Evolutionary conservation across 108 stramenopile genomes (phyloP).

Genomic region (Skeletonema menzelii): DNA sequence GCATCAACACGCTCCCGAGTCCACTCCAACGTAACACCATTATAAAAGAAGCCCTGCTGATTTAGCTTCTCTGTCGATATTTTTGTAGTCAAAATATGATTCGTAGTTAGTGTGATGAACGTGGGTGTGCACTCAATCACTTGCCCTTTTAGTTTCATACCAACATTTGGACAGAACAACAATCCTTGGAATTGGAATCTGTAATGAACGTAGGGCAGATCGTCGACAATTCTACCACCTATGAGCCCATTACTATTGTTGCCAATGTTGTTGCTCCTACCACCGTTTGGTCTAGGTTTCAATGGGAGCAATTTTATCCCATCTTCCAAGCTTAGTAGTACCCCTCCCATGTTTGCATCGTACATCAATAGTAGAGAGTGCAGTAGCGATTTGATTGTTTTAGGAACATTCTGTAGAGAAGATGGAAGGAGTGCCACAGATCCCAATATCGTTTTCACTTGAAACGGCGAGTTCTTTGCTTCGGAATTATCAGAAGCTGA

Average conservation of each 20-base stretch:
- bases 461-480: conserved; percentile 23
- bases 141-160: conserved; percentile 52
- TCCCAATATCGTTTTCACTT: conserved; percentile 42
- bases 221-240: conserved; percentile 44
- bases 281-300: not conserved
- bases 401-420: conserved; percentile 27
- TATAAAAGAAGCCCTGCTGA: conserved; percentile 42
- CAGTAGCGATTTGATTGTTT: conserved; percentile 24
- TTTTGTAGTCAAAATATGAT: conserved; percentile 47
- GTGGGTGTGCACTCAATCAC: conserved; percentile 46
- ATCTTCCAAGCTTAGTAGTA: conserved; percentile 41
- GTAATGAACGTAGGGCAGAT: conserved; percentile 47
- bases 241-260: conserved; percentile 5
- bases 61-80: conserved; percentile 46
- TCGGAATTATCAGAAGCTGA: not conserved
- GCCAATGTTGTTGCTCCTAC: not conserved
- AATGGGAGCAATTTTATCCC: conserved; percentile 29
- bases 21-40: conserved; percentile 38
- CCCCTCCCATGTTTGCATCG: conserved; percentile 42
- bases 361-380: conserved; percentile 43
- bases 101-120: conserved; percentile 40
- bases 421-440: conserved; percentile 45
- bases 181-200: conserved; percentile 35
- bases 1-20: conserved; percentile 34
- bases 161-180: conserved; percentile 43